A percentile compares a stretch with the other conserved stretches of the same genome.
Evolutionary conservation across 352 stramenopile genomes (phyloP).

Genomic region (Phytophthora sp.): DNA sequence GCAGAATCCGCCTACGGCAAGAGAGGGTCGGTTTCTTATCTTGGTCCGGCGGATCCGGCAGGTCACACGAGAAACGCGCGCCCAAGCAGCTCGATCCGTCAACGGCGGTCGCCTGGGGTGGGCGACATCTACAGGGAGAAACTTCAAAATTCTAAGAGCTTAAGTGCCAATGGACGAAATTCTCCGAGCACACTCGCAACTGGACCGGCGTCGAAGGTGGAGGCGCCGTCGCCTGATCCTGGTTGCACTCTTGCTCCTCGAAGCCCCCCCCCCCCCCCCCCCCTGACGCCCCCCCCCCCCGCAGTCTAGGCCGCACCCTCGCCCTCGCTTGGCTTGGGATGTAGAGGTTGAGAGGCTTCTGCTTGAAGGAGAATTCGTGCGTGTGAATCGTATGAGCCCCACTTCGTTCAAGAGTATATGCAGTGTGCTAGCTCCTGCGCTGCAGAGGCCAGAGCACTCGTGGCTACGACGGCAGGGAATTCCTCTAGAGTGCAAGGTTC

Average conservation of each 20-base stretch:
- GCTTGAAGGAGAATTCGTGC: background rate
- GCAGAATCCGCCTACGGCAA: no score
- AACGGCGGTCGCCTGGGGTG: background rate
- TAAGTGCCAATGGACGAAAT: no score
- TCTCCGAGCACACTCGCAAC: no score
- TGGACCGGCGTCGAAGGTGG: no score
- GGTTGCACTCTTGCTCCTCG: no score
- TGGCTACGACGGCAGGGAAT: background rate
- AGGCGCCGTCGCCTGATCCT: no score
- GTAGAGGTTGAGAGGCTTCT: background rate
- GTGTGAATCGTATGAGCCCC: background rate
- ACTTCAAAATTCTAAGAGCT: no score
- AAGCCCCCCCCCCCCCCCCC: no score
- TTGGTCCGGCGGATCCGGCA: background rate
- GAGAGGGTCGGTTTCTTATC: background rate
- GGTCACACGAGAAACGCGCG: slow-evolving; percentile 1
- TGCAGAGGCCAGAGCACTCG: background rate
- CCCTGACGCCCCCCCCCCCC: no score
- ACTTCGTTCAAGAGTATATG: background rate
- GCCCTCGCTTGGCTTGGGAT: background rate
- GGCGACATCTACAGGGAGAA: background rate
- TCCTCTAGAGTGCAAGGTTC: background rate
- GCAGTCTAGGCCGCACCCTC: background rate
- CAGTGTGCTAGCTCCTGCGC: background rate
- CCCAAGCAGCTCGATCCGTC: background rate